Conservation (phyloP, 768 basidiomycete genomes). For the Ramaria rubella region DNA sequence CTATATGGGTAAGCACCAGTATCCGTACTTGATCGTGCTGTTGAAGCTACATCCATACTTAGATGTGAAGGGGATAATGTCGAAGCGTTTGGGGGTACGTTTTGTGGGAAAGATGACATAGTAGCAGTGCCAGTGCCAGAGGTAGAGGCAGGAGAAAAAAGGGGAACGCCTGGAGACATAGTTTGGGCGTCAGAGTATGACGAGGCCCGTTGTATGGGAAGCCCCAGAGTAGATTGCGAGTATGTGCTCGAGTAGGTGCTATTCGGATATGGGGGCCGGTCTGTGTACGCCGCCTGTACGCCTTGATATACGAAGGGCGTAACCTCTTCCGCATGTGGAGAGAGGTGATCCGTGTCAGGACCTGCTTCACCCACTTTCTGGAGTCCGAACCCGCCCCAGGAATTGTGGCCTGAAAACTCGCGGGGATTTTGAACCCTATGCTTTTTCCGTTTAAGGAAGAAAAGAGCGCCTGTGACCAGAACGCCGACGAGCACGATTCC, state of each 20-base stretch:
- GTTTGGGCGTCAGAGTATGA: not conserved
- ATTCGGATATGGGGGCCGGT: not conserved
- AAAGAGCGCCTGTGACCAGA: slow-evolving; percentile 17
- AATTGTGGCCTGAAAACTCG: not conserved
- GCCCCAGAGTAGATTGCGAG: not conserved
- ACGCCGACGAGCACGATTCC: slow-evolving; percentile 25
- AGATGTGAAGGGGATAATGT: too few relatives aligned
- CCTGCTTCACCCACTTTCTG: not conserved
- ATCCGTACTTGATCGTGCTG: too few relatives aligned
- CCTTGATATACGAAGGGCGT: not conserved
- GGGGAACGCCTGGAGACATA: not conserved
- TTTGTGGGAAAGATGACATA: too few relatives aligned
- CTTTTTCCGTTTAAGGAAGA: slow-evolving; percentile 17
- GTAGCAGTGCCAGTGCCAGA: not conserved
- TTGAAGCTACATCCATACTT: too few relatives aligned
- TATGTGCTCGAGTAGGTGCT: not conserved
- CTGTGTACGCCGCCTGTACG: not conserved
- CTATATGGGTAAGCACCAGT: too few relatives aligned
- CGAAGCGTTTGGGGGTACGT: not conserved
- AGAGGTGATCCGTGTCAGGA: too few relatives aligned
- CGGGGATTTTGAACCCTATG: not conserved
- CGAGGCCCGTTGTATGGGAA: not conserved
- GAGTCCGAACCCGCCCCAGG: not conserved
- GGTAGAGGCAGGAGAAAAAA: not conserved
- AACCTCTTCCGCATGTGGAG: not conserved